These are phyloP conservation scores for Teratosphaeriaceae sp. DNA, from an alignment of 2,329 filamentous ascomycete species.

Conservation along the genomic window DNA sequence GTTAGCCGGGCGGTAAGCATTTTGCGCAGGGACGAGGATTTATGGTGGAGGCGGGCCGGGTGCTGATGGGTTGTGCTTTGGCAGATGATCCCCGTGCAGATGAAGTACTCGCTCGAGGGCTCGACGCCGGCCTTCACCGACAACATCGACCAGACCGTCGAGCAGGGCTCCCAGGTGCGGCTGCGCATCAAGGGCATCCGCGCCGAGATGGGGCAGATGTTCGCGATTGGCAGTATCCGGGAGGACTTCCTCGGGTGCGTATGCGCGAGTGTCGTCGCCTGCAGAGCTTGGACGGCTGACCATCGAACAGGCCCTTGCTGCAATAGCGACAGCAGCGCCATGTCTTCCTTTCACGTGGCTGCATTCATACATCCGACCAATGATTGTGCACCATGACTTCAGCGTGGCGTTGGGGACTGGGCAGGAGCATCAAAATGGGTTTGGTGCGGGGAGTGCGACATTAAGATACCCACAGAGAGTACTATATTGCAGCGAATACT, in stretches of 20 bases:
- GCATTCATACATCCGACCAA: too few species aligned
- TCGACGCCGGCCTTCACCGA: slow-evolving; percentile 97
- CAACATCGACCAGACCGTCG: slow-evolving; percentile 87
- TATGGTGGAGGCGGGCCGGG: background rate
- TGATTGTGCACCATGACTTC: background rate
- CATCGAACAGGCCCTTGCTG: background rate
- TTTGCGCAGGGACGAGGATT: background rate
- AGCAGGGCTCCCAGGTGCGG: slow-evolving; percentile 86
- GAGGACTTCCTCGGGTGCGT: slow-evolving; percentile 45
- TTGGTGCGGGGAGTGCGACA: background rate
- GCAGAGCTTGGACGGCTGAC: background rate
- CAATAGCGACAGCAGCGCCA: background rate
- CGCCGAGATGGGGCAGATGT: slow-evolving; percentile 91
- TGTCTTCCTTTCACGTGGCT: background rate
- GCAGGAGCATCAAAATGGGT: background rate
- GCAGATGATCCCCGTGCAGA: slow-evolving; percentile 82
- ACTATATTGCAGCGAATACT: too few species aligned
- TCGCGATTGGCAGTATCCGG: slow-evolving; percentile 95
- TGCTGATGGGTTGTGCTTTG: background rate
- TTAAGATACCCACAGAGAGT: slow-evolving; percentile 3
- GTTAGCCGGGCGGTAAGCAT: slow-evolving; percentile 70
- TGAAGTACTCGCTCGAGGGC: slow-evolving; percentile 91
- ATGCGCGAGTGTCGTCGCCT: background rate
- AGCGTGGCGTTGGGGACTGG: slow-evolving; percentile 1
- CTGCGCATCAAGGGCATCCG: slow-evolving; percentile 92